Percentiles rank a stretch among this genome's conserved stretches.
These are phyloP conservation scores for Fabrea salina DNA, from an alignment of 169 alveolate species.

Conservation along the genomic window DNA sequence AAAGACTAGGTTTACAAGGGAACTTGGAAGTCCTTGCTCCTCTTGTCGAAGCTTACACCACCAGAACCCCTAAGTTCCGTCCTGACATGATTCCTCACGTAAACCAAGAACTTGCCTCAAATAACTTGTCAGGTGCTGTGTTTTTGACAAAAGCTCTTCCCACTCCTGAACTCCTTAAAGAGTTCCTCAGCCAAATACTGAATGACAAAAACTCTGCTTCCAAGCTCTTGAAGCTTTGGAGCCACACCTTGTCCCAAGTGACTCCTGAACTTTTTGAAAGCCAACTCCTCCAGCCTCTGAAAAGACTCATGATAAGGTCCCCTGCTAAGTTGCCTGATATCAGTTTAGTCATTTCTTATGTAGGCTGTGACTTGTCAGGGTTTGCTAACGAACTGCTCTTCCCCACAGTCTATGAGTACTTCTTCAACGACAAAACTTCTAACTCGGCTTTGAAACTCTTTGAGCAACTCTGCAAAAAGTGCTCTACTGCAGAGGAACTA, in stretches of 20 bases:
- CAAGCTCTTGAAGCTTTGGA: not conserved
- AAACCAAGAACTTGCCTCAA: too few species aligned
- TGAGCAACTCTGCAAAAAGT: not conserved
- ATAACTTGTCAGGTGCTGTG: not conserved
- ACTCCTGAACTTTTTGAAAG: not conserved
- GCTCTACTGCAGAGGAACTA: not conserved
- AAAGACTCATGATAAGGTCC: not conserved
- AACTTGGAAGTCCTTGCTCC: too few species aligned
- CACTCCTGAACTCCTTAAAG: not conserved
- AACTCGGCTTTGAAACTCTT: not conserved
- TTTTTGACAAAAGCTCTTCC: not conserved
- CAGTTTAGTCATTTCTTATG: not conserved
- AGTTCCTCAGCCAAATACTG: not conserved
- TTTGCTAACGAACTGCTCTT: not conserved
- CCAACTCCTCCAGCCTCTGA: not conserved
- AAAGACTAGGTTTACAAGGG: too few species aligned
- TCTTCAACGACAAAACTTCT: not conserved
- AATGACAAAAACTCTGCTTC: not conserved
- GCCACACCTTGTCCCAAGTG: not conserved
- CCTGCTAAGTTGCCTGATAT: not conserved
- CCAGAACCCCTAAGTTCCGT: too few species aligned
- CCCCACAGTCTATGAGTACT: not conserved
- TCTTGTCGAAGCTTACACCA: too few species aligned
- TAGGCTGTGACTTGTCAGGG: slow-evolving; percentile 4
- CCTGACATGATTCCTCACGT: too few species aligned